Evolutionary conservation across 352 stramenopile species (phyloP), one percentile per base, ranked within the genome.

Genomic region (Aphanomyces stellatus): DNA sequence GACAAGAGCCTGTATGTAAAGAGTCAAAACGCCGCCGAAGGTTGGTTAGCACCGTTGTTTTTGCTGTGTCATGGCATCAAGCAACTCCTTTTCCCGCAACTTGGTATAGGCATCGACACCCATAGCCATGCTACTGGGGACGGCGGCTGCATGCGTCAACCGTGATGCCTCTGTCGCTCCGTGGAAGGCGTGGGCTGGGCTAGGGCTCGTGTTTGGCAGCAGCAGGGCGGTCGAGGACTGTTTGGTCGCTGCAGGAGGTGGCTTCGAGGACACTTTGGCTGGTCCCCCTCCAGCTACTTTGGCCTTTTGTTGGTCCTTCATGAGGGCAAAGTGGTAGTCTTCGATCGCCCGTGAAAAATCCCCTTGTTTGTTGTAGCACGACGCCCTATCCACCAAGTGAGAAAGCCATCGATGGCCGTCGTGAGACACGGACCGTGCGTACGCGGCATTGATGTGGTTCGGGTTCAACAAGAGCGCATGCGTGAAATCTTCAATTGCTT

Each of bases 321-420:
- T 69, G 31, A 96, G 71, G 0, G 88, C 87, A 33, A 92, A 82
- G 51, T 91, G 95, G 74, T 96, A 96, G 65, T 96, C 88, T 53
- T 96, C 88, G 53, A 96, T 96, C 2, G 88, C 88, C 25, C 76
- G 76, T 24, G 86, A 75, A 62, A 95, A 93, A 72, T 93, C 80
- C 2, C 85, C 88, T 61, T 93, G 81, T 19, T 75, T 84, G 68
- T 96, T 96, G 73, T 88, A 92, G 59, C 81, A 95, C 24, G 88
- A 91, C 2, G 85, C 88, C 7, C 55, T 62, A 46, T 15, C 28
- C 19, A 63, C 30, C 34, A 15, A 25, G n/a, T 1, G 42, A 7
- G 8, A n/a, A 22, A 13, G 42, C n/a, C 5, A 51, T 51, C 13
- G 42, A 51, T 4, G 42, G 6, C 13, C 8, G 25, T 22, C n/a